These are phyloP conservation scores for Sodiomyces alkalinus DNA, from an alignment of 2,329 filamentous ascomycete species.

Conservation along the genomic window DNA sequence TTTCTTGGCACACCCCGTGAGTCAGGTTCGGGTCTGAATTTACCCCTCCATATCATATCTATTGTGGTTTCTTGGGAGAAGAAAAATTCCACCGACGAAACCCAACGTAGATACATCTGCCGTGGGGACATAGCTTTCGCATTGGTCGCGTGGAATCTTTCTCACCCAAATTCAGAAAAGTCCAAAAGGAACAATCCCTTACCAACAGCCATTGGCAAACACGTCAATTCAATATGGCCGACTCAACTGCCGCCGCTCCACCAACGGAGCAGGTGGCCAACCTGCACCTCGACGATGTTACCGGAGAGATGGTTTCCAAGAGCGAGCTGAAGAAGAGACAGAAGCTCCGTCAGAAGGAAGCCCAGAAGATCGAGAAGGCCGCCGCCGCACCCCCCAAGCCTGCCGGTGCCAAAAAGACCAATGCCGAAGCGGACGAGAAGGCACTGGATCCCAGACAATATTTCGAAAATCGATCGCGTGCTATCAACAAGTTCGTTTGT, in stretches of 20 bases:
- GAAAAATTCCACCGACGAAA: not conserved
- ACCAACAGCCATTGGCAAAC: no score
- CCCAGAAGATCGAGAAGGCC: slow-evolving; percentile 78
- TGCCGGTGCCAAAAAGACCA: slow-evolving; percentile 53
- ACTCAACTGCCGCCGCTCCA: slow-evolving; percentile 18
- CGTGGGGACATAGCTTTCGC: no score
- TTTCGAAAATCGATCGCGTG: slow-evolving; percentile 86
- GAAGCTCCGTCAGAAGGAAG: slow-evolving; percentile 78
- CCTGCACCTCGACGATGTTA: slow-evolving; percentile 80
- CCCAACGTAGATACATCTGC: not conserved
- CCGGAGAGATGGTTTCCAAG: slow-evolving; percentile 77
- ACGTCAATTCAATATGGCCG: slow-evolving; percentile 11
- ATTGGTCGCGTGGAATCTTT: not conserved
- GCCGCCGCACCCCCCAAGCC: slow-evolving; percentile 47
- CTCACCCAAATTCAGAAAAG: not conserved
- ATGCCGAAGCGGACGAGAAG: slow-evolving; percentile 51
- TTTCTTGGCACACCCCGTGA: slow-evolving; percentile 1
- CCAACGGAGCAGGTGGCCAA: slow-evolving; percentile 46
- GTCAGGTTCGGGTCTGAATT: slow-evolving; percentile 1
- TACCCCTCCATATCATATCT: no score
- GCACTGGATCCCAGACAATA: slow-evolving; percentile 52
- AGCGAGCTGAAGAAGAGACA: slow-evolving; percentile 86
- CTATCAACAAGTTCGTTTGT: slow-evolving; percentile 50
- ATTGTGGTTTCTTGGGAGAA: no score
- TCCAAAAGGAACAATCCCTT: not conserved